These are phyloP conservation scores for Gossypium rotundifolium DNA, from an alignment of 345 rosid species.

Conservation along the genomic window DNA sequence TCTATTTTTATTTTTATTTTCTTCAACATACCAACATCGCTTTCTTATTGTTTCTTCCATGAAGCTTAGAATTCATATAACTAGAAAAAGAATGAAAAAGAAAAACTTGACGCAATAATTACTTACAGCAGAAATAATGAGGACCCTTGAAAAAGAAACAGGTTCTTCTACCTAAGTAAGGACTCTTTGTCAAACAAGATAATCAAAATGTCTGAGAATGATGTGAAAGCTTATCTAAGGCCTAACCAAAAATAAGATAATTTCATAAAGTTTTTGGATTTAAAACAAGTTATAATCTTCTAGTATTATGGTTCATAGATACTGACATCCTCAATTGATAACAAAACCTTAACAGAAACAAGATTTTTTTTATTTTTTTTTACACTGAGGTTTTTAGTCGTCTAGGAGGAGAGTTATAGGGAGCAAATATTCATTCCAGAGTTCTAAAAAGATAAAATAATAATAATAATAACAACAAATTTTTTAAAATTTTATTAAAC, in stretches of 20 bases:
- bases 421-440: neutral
- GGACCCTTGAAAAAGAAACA: conserved; percentile 7
- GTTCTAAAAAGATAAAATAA: neutral
- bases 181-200: conserved; percentile 29
- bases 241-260: conserved; percentile 4
- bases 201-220: conserved; percentile 39
- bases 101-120: conserved; percentile 13
- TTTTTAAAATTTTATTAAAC: too few relatives aligned
- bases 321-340: neutral
- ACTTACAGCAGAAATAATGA: conserved; percentile 5
- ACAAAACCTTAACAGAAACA: neutral
- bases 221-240: conserved; percentile 31
- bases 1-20: neutral
- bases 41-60: neutral
- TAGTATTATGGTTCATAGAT: neutral
- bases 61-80: conserved; percentile 3
- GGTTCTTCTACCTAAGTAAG: conserved; percentile 12
- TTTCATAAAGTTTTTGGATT: conserved; percentile 8
- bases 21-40: neutral
- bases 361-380: too few relatives aligned
- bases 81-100: neutral
- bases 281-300: neutral
- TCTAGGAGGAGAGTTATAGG: neutral
- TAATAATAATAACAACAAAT: neutral
- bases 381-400: too few relatives aligned